Conservation (phyloP, 192 early-diverging fungal species). For the Umbelopsis sp. region DNA sequence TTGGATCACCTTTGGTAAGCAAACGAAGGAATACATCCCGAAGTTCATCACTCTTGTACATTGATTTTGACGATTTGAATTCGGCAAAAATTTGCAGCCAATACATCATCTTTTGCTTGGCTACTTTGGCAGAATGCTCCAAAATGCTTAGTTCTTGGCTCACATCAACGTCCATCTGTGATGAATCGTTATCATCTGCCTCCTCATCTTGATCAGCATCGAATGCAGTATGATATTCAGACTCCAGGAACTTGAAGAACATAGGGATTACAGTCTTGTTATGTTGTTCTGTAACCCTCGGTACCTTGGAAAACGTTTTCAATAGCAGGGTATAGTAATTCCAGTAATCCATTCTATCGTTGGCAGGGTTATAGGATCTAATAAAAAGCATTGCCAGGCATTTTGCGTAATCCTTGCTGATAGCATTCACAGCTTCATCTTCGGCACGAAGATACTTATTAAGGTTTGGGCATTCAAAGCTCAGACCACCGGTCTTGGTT, state of each 20-base stretch:
- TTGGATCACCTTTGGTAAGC: conserved; percentile 79
- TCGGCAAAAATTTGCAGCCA: conserved; percentile 71
- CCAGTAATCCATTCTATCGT: conserved; percentile 67
- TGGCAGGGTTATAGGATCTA: conserved; percentile 37
- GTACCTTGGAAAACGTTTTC: conserved; percentile 61
- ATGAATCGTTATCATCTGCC: conserved; percentile 23
- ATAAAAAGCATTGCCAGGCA: conserved; percentile 50
- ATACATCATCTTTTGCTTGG: conserved; percentile 28
- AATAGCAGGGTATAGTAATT: conserved; percentile 68
- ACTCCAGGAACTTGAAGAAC: conserved; percentile 65
- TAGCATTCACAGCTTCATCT: conserved; percentile 37
- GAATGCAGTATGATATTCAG: conserved; percentile 47
- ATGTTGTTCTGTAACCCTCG: conserved; percentile 65
- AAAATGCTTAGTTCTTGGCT: conserved; percentile 22
- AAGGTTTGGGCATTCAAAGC: conserved; percentile 59
- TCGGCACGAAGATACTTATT: conserved; percentile 41
- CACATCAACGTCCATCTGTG: conserved; percentile 22
- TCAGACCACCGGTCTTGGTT: conserved; percentile 41
- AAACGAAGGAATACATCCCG: conserved; percentile 71
- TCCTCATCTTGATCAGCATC: conserved; percentile 52
- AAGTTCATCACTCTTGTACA: conserved; percentile 56
- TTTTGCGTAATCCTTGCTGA: conserved; percentile 30
- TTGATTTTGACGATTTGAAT: conserved; percentile 61
- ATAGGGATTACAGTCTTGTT: conserved; percentile 60
- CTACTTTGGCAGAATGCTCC: conserved; percentile 26